Evolutionary conservation across 2,329 filamentous ascomycete species (phyloP), one percentile per base, ranked within the genome.

Genomic region (Raffaelea deltoideospora): DNA sequence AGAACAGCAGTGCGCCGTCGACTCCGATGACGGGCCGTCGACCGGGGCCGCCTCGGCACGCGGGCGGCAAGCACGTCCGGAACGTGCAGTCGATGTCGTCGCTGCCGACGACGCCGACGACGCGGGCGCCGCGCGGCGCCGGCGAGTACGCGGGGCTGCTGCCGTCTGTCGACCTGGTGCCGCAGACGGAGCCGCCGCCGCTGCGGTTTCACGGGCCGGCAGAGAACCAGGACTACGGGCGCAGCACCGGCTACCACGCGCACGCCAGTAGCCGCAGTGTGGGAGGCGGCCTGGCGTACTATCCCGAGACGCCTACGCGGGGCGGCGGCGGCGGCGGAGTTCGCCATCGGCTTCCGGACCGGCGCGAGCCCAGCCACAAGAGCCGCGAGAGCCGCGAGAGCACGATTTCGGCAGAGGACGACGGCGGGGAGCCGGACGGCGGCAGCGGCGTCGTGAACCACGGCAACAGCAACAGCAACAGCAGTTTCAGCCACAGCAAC

Each of bases 21-120:
- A 87, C 81, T 0, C 81, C 82, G 0, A 60, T 65, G 19, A 52
- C 60, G 6, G 53, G 54, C 23, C 57, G 57, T 53, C 68, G 59
- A 39, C 59, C 53, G 44, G n/a, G n/a, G n/a, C 60, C 53, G 20
- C 61, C 54, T 41, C 67, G 57, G 54, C 67, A 61, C 50, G 66
- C 53, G 40, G 61, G 69, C 37, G 61, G 69, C 37, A 73, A 72
- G 38, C 85, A 93, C 53, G 72, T 69, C 15, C 75, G 85, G 46
- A 82, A 79, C 40, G 73, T 77, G 22, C 84, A 92, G 53, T 90
- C 84, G 31, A 64, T 93, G 53, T 92, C 86, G 1, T 90, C 86
- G 1, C 63, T 94, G 5, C 85, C 85, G 8, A 76, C 75, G 6
- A 93, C 85, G 3, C 84, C 85, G 10, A 67, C 72, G 13, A 55